Evolutionary conservation across 1,284 basidiomycete genomes (phyloP), one percentile per base, ranked within the genome.

Genomic region (Meira miltonrushii): DNA sequence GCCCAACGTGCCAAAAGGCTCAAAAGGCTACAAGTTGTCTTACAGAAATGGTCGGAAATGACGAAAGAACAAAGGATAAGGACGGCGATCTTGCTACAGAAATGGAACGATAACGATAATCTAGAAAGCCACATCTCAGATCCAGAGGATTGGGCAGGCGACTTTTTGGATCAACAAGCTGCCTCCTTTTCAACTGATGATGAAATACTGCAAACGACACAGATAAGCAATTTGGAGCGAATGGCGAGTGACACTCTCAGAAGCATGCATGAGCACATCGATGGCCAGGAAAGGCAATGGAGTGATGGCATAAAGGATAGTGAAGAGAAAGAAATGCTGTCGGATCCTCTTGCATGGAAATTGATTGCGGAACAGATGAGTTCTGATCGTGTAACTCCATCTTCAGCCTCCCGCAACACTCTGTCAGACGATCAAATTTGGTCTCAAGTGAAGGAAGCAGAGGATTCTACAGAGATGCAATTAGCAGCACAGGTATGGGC

Each of bases 401-500:
- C 28, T 33, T 33, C 28, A 33, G 28, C 4, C 8, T 33, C 28
- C 28, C 28, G 8, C 3, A 19, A 12, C 46, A 48, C 46, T 23
- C 17, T 15, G 12, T 15, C 19, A 53, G 19, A 28, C 19, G 28
- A 53, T 15, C 21, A 41, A 13, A 2, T 37, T 25, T 53, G 50
- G 50, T 28, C 50, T 21, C 17, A 28, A 13, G 50, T 53, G 12
- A 37, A 53, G 28, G 50, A 53, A 15, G 50, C 50, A 39, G 50
- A 53, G 23, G 12, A 17, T 33, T 53, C 50, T 12, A 25, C 50
- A 13, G 39, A 19, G 11, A n/a, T 53, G 19, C 17, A 39, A 17
- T 33, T 53, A 19, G 50, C 50, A 5, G 41, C 50, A 13, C 17
- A 23, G 11, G 37, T 53, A 6, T 19, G 37, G 12, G n/a, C 17